Conservation (phyloP, 441 rosid genomes). For the Biscutella laevigata region DNA sequence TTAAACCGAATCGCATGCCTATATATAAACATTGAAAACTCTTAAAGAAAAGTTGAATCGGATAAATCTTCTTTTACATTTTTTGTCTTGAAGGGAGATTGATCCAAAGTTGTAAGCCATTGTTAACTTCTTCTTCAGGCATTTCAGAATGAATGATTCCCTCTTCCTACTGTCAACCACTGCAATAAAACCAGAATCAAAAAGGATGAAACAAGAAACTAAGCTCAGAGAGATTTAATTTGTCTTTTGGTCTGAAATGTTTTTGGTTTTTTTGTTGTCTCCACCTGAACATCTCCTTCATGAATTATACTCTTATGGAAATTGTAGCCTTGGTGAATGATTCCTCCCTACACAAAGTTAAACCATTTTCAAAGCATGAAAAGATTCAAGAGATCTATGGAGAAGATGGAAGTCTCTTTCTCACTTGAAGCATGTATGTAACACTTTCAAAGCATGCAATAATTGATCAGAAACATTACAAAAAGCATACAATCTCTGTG, state of each 20-base stretch:
- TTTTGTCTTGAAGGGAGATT: constrained; percentile 63
- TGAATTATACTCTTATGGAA: constrained; percentile 67
- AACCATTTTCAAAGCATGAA: too few species aligned
- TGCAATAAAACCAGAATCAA: constrained; percentile 13
- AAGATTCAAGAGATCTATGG: too few species aligned
- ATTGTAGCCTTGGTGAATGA: constrained; percentile 72
- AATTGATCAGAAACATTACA: background rate
- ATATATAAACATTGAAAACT: background rate
- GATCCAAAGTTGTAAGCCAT: constrained; percentile 86
- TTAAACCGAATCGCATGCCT: too few species aligned
- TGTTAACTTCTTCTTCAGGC: constrained; percentile 58
- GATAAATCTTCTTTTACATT: constrained; percentile 41
- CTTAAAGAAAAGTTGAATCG: background rate
- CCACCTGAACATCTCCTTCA: constrained; percentile 81
- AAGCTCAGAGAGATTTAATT: background rate
- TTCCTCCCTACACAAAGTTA: constrained; percentile 49
- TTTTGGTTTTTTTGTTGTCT: background rate
- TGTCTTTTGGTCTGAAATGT: background rate
- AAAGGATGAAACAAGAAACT: background rate
- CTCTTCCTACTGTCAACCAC: constrained; percentile 98
- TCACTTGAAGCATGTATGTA: constrained; percentile 79
- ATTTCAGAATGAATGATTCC: constrained; percentile 91
- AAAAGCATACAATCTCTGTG: background rate
- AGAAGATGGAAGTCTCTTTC: too few species aligned
- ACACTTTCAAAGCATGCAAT: constrained; percentile 85